These are phyloP conservation scores for Rhizoclosmatium globosum DNA, from an alignment of 192 early-diverging fungal genomes.

Conservation along the genomic window DNA sequence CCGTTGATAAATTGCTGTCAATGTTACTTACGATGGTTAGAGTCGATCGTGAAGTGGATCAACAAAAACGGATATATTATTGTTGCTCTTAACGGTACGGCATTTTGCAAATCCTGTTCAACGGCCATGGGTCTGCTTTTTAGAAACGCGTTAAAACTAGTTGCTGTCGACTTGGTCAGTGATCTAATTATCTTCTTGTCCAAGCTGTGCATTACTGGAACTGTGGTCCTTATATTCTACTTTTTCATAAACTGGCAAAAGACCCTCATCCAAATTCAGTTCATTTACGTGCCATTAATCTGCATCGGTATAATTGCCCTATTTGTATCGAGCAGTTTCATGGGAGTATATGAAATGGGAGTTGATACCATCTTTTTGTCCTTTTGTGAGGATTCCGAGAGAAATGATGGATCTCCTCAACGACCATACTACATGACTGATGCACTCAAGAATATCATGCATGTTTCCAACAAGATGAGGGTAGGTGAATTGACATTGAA, in stretches of 20 bases:
- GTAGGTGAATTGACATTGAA: conserved; percentile 8
- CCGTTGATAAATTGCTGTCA: conserved; percentile 35
- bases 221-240: conserved; percentile 33
- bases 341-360: conserved; percentile 59
- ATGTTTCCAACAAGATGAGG: conserved; percentile 38
- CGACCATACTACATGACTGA: conserved; percentile 62
- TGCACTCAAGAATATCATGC: conserved; percentile 38
- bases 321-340: conserved; percentile 54
- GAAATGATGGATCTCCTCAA: conserved; percentile 58
- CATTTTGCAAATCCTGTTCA: conserved; percentile 58
- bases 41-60: conserved; percentile 59
- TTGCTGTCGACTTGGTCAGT: conserved; percentile 51
- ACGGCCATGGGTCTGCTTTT: conserved; percentile 50
- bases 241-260: conserved; percentile 42
- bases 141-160: conserved; percentile 48
- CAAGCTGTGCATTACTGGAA: conserved; percentile 60
- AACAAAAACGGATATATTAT: conserved; percentile 68
- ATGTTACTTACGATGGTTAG: conserved; percentile 52
- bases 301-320: conserved; percentile 49
- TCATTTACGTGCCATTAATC: conserved; percentile 35
- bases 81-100: conserved; percentile 59
- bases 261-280: conserved; percentile 17
- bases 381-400: conserved; percentile 62
- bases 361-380: conserved; percentile 66
- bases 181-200: conserved; percentile 57